Conservation (phyloP, 2,329 filamentous ascomycete species). For the Ceratocystis ficicola region DNA sequence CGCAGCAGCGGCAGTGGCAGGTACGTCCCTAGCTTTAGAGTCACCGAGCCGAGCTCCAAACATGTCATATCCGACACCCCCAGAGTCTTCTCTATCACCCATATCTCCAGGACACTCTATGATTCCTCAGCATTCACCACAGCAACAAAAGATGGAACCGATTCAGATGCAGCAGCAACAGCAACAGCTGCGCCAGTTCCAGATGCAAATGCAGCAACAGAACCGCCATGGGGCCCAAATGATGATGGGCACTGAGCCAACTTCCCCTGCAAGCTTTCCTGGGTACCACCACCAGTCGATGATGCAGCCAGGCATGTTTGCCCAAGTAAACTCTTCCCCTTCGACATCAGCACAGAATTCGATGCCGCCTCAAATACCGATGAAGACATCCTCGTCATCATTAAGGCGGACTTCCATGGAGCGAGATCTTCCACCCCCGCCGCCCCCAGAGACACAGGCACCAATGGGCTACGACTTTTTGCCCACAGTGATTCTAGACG, state of each 20-base stretch:
- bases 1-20: neutral
- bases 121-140: constrained; percentile 28
- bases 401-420: constrained; percentile 26
- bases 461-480: constrained; percentile 38
- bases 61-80: constrained; percentile 24
- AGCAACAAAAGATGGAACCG: constrained; percentile 26
- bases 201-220: constrained; percentile 8
- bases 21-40: constrained; percentile 22
- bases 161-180: constrained; percentile 28
- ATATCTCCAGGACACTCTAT: constrained; percentile 24
- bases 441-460: constrained; percentile 19
- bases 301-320: constrained; percentile 25
- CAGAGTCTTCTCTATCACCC: constrained; percentile 26
- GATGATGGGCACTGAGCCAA: constrained; percentile 26
- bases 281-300: constrained; percentile 28
- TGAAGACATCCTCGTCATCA: constrained; percentile 25
- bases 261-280: constrained; percentile 26
- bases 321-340: constrained; percentile 15
- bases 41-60: constrained; percentile 25
- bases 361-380: constrained; percentile 27
- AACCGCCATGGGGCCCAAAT: constrained; percentile 19
- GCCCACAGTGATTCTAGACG: constrained; percentile 32
- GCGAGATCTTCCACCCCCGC: constrained; percentile 30
- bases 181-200: constrained; percentile 18
- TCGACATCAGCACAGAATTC: constrained; percentile 17